Evolutionary conservation across 352 stramenopile genomes (phyloP).

Genomic region (Pythium scleroteichum): DNA sequence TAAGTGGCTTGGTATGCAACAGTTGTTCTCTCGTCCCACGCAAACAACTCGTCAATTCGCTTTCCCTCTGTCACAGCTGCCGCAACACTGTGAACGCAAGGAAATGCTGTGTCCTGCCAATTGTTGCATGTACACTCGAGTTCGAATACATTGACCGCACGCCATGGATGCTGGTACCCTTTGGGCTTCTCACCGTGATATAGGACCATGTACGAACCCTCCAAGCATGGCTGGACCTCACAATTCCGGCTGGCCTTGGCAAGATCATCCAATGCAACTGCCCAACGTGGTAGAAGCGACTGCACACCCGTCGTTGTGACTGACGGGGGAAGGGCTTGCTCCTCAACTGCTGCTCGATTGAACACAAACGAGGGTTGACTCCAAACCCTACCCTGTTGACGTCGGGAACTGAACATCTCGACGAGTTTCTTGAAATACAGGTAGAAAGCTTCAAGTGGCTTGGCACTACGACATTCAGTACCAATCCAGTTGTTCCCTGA

Average conservation of each 20-base stretch:
- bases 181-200: neutral
- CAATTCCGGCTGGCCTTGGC: neutral
- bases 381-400: no score
- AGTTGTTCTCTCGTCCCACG: no score
- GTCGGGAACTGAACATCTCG: neutral
- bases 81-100: neutral
- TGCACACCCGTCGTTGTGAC: no score
- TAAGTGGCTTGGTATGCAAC: neutral
- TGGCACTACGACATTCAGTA: slow-evolving; percentile 7
- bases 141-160: neutral
- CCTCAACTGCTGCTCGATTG: no score
- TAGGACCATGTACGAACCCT: neutral
- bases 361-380: no score
- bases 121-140: neutral
- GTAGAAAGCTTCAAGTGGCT: slow-evolving; percentile 13
- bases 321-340: no score
- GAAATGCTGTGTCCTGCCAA: neutral
- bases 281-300: no score
- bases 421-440: slow-evolving; percentile 8
- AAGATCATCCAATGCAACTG: neutral
- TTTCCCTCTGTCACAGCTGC: neutral
- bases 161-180: neutral
- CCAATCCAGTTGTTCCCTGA: slow-evolving; percentile 21
- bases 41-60: neutral
- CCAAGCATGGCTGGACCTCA: neutral